Evolutionary conservation across 148 eudicot species (phyloP), one percentile per base, ranked within the genome.

Genomic region (Heliamphora exappendiculata): DNA sequence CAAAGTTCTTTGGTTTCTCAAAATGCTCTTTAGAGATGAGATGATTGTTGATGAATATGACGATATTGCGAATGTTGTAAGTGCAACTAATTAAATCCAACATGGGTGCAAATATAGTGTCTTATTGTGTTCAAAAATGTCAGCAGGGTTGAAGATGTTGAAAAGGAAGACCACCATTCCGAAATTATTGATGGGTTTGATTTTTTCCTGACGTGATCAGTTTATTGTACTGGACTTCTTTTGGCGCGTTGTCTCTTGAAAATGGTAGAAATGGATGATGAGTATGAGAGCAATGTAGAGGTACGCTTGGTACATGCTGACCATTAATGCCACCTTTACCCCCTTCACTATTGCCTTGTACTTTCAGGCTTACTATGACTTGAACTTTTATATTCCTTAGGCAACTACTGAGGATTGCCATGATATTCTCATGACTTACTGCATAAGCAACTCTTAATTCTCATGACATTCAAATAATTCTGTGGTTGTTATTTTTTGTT

Each of bases 401-500:
- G 97, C 97, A 16, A 82, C 91, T 53, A 93, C 94, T 13, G 97
- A 92, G 78, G 94, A 92, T 83, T 92, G n/a, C n/a, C n/a, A n/a
- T n/a, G n/a, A n/a, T n/a, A n/a, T n/a, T n/a, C n/a, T n/a, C n/a
- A n/a, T n/a, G n/a, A n/a, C n/a, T n/a, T n/a, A n/a, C n/a, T n/a
- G n/a, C n/a, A n/a, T n/a, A n/a, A n/a, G n/a, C n/a, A n/a, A n/a
- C n/a, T n/a, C n/a, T n/a, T n/a, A n/a, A n/a, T n/a, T n/a, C n/a
- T n/a, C n/a, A n/a, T n/a, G n/a, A n/a, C n/a, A n/a, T n/a, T n/a
- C n/a, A n/a, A n/a, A n/a, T n/a, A n/a, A n/a, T n/a, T n/a, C n/a
- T n/a, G n/a, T n/a, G n/a, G n/a, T n/a, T n/a, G n/a, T n/a, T n/a
- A n/a, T n/a, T n/a, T n/a, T n/a, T n/a, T n/a, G n/a, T n/a, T n/a